phyloP scores from a whole-genome alignment of 257 asterid species.

The Capsicum chinense region DNA sequence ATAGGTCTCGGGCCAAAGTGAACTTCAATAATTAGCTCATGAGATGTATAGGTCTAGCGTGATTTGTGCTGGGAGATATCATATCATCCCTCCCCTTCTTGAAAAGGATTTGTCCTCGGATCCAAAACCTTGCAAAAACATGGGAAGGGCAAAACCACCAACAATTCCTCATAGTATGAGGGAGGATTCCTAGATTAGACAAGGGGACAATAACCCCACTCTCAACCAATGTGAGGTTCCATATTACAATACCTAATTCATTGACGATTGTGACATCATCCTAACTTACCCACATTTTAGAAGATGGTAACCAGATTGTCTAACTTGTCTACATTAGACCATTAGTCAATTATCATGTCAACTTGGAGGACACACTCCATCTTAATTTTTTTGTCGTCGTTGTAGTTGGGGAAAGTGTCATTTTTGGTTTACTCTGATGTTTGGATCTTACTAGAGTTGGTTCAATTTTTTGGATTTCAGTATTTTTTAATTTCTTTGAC shows the following conservation, averaged over 20 bases:
- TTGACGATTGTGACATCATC: not conserved
- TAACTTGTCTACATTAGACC: not conserved
- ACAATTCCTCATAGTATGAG: no score
- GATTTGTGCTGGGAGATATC: no score
- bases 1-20: not conserved
- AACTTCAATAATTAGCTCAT: not conserved
- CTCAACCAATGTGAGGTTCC: not conserved
- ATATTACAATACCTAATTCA: conserved; percentile 3
- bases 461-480: not conserved
- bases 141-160: no score
- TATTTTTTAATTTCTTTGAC: not conserved
- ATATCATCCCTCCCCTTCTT: no score
- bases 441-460: not conserved
- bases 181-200: conserved; percentile 2
- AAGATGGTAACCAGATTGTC: not conserved
- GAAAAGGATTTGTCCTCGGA: no score
- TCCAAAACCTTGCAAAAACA: no score
- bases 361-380: not conserved
- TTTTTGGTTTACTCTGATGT: not conserved
- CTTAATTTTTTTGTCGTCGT: not conserved
- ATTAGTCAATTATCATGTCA: not conserved
- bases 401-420: not conserved
- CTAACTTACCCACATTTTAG: conserved; percentile 12
- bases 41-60: not conserved
- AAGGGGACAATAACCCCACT: not conserved